phyloP scores from a whole-genome alignment of 2,329 filamentous ascomycete species.

The Fusarium keratoplasticum region DNA sequence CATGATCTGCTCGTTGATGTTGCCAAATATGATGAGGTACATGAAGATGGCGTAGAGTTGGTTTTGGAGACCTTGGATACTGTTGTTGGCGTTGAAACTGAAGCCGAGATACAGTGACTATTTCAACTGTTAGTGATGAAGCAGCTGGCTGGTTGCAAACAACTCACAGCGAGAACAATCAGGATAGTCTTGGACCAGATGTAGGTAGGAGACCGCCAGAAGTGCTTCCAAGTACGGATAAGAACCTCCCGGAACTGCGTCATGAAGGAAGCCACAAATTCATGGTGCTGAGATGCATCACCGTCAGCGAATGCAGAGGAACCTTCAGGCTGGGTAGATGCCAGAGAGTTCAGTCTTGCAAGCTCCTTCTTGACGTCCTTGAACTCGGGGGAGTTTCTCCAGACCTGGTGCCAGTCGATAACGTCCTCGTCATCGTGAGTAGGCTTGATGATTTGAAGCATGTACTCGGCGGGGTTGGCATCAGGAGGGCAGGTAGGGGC shows the following conservation, averaged over 20 bases:
- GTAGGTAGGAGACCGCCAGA: constrained; percentile 63
- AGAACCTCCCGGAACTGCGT: constrained; percentile 51
- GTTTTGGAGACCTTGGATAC: constrained; percentile 74
- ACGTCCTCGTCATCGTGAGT: constrained; percentile 52
- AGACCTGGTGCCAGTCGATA: constrained; percentile 57
- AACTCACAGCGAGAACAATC: constrained; percentile 35
- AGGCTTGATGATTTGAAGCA: constrained; percentile 60
- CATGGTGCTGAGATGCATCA: constrained; percentile 42
- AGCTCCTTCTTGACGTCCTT: constrained; percentile 42
- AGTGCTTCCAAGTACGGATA: constrained; percentile 51
- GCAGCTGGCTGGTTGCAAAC: accelerated
- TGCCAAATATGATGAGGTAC: constrained; percentile 74
- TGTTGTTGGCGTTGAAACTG: constrained; percentile 67
- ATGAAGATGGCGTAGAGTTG: constrained; percentile 77
- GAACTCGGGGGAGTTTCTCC: constrained; percentile 55
- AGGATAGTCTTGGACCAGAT: constrained; percentile 66
- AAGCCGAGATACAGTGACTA: constrained; percentile 72
- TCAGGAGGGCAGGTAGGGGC: constrained; percentile 63
- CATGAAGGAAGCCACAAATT: constrained; percentile 46
- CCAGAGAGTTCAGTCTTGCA: constrained; percentile 20
- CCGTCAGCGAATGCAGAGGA: neutral
- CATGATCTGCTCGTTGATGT: constrained; percentile 72
- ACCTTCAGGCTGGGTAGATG: neutral
- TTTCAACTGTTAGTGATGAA: neutral
- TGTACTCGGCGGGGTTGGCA: constrained; percentile 76